Percentiles rank a stretch among this genome's conserved stretches.
phyloP scores from a whole-genome alignment of 306 rosid species.

The Ziziphus jujuba region DNA sequence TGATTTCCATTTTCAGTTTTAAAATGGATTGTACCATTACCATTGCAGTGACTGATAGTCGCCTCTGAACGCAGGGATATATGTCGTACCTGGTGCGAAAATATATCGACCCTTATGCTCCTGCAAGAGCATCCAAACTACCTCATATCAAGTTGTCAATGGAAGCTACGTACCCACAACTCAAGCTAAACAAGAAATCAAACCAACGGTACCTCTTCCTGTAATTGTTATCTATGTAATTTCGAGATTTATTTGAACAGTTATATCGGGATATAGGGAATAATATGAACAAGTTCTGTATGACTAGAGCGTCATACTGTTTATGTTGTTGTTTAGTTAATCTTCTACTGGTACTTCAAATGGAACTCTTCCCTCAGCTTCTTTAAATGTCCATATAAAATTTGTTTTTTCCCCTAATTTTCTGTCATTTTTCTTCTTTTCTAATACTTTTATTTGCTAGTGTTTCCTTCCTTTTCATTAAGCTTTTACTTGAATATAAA shows the following conservation, averaged over 20 bases:
- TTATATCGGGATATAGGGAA: not conserved
- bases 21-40: no score
- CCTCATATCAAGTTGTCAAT: conserved; percentile 66
- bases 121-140: conserved; percentile 62
- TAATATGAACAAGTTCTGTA: not conserved
- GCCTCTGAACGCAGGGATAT: conserved; percentile 29
- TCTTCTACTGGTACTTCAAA: no score
- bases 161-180: conserved; percentile 68
- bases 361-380: no score
- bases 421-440: not conserved
- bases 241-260: not conserved
- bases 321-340: not conserved
- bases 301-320: not conserved
- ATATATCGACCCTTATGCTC: conserved; percentile 38
- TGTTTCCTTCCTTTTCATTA: not conserved
- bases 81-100: conserved; percentile 35
- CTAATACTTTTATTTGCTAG: not conserved
- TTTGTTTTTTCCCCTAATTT: not conserved
- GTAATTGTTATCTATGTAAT: not conserved
- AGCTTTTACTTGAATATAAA: no score
- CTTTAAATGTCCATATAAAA: not conserved
- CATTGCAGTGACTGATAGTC: not conserved
- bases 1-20: not conserved
- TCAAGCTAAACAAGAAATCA: conserved; percentile 37
- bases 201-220: conserved; percentile 39